Evolutionary conservation across 1,284 basidiomycete genomes (phyloP), one percentile per base, ranked within the genome.

Genomic region (Pseudozyma hubeiensis): DNA sequence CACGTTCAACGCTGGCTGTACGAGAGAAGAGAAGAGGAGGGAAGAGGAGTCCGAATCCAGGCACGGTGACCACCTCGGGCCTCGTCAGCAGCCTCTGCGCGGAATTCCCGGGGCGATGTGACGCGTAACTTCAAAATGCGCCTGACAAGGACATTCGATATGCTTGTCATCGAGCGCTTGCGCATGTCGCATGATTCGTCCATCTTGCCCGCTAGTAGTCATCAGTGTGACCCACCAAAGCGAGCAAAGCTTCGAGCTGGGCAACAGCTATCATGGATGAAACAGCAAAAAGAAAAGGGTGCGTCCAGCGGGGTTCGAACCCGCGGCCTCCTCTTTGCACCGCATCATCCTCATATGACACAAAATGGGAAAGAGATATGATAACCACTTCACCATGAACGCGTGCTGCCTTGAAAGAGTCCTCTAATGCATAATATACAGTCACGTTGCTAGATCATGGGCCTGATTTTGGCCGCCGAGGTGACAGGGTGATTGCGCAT

Each of bases 271-370:
- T 11, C 1, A 19, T 35, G 24, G 14, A 45, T 29, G 17, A 17
- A 1, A 19, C 43, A 7, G 43, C 19, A 10, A 39, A 50, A 50
- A 50, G 19, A 33, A 44, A 53, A 53, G 43, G 30, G 16, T 53
- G 51, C 51, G 51, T 11, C 51, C n/a, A 53, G 51, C 48, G 48
- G 48, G 48, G 48, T 49, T 49, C 48, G 48, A 49, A 49, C 48
- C 51, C 51, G 37, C 51, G 51, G 16, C 51, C 51, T 53, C 51
- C 40, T 43, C 51, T 53, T 53, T 19, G 11, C 40, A 13, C 34
- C 17, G 11, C 35, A 29, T 13, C 48, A 29, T 35, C 17, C 3
- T 14, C 35, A 8, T 6, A 50, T 50, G n/a, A 37, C 11, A 50
- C 5, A 35, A 24, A 6, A 31, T 53, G 51, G 51, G 51, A 53